Evolutionary conservation across 345 rosid species (phyloP).

Genomic region (Eucalyptus erythrocorys): DNA sequence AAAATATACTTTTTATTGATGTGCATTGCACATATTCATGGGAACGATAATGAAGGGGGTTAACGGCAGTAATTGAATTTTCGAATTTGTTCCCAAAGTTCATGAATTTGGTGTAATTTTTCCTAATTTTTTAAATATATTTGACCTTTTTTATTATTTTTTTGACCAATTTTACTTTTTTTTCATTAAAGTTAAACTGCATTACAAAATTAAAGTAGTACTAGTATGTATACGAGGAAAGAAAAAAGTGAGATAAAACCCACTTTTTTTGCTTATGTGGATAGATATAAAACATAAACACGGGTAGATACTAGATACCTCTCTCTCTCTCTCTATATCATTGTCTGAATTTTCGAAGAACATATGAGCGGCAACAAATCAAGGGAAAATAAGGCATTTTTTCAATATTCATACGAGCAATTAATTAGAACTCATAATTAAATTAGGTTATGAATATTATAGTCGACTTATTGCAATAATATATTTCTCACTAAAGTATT

Average conservation of each 20-base stretch:
- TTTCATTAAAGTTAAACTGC: not conserved
- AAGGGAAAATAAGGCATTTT: not conserved
- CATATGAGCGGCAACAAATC: not conserved
- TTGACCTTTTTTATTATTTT: not conserved
- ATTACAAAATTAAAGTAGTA: accelerated
- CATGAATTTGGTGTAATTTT: no score
- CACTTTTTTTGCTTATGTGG: not conserved
- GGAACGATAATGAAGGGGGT: not conserved
- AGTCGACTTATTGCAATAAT: not conserved
- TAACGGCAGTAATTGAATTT: not conserved
- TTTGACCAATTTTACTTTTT: not conserved
- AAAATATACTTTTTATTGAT: accelerated
- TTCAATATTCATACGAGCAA: no score
- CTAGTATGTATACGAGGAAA: not conserved
- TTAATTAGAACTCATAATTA: not conserved
- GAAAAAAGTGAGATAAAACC: not conserved
- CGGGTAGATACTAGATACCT: not conserved
- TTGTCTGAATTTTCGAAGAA: not conserved
- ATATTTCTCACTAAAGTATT: not conserved
- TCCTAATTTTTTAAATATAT: not conserved
- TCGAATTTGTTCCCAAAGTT: not conserved
- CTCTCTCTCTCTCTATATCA: not conserved
- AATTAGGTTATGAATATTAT: not conserved
- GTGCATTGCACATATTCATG: not conserved
- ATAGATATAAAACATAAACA: not conserved